Conservation (phyloP, 2,329 filamentous ascomycete genomes). For the Aspergillus sp. region DNA sequence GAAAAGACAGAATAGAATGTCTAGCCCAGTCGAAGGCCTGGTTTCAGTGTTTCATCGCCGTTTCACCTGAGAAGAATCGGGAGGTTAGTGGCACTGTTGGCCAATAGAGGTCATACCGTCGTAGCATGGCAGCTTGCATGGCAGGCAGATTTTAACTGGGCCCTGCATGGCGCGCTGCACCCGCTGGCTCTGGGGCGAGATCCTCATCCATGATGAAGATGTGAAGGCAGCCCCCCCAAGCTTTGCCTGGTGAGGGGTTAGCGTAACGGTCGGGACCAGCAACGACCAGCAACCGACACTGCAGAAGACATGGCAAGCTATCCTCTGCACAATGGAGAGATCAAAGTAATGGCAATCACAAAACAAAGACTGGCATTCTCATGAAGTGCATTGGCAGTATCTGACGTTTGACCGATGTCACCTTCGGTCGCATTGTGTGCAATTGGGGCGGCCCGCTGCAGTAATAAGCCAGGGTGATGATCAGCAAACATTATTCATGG, state of each 20-base stretch:
- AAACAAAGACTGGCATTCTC: neutral
- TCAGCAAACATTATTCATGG: neutral
- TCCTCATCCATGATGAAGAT: neutral
- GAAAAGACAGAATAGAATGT: neutral
- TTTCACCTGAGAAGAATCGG: neutral
- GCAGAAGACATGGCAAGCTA: no score
- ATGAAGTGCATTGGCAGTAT: neutral
- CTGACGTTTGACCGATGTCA: neutral
- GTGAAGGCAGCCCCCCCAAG: neutral
- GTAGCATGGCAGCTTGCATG: no score
- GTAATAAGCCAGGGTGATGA: neutral
- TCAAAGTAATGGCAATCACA: neutral
- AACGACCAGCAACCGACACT: no score
- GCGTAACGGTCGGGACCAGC: neutral
- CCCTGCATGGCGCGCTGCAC: no score
- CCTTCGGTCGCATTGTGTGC: neutral
- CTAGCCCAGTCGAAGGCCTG: neutral
- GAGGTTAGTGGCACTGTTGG: neutral
- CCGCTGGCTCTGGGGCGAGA: neutral
- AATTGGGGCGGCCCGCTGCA: slow-evolving; percentile 1
- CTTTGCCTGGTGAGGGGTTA: neutral
- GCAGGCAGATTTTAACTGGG: no score
- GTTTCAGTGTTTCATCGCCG: neutral
- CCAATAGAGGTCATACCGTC: neutral
- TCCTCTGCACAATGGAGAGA: neutral